phyloP scores from a whole-genome alignment of 495 filamentous ascomycete genomes.

The Jackrogersella minutella region DNA sequence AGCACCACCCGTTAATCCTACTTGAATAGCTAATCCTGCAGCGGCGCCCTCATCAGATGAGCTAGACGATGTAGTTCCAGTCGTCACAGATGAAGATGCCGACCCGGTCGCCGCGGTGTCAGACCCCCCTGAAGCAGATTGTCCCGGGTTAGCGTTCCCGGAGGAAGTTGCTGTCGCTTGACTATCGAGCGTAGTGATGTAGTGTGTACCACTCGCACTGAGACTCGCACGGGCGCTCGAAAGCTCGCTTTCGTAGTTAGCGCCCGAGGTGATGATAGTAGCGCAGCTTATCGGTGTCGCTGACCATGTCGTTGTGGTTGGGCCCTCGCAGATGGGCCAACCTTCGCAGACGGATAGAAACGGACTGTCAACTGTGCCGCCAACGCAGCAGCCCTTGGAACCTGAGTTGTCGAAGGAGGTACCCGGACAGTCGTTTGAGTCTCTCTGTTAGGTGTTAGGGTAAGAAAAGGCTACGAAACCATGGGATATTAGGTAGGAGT shows the following conservation, averaged over 20 bases:
- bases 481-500: neutral
- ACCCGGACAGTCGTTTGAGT: neutral
- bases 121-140: neutral
- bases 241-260: neutral
- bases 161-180: neutral
- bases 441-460: neutral
- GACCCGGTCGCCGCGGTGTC: neutral
- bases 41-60: neutral
- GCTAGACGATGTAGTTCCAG: neutral
- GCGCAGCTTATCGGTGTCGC: slow-evolving; percentile 3
- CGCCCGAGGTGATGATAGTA: slow-evolving; percentile 7
- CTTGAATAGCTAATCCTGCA: neutral
- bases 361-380: slow-evolving; percentile 1
- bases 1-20: neutral
- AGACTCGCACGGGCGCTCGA: slow-evolving; percentile 4
- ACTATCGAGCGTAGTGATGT: neutral
- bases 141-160: neutral
- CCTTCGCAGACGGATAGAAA: slow-evolving; percentile 6
- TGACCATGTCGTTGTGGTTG: slow-evolving; percentile 3
- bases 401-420: neutral
- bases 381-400: slow-evolving; percentile 8
- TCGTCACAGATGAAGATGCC: neutral
- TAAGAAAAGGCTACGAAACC: neutral
- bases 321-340: slow-evolving; percentile 7
- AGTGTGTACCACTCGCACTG: neutral